Evolutionary conservation across 73 alveolate species (phyloP).

Genomic region (Uronychia binucleata): DNA sequence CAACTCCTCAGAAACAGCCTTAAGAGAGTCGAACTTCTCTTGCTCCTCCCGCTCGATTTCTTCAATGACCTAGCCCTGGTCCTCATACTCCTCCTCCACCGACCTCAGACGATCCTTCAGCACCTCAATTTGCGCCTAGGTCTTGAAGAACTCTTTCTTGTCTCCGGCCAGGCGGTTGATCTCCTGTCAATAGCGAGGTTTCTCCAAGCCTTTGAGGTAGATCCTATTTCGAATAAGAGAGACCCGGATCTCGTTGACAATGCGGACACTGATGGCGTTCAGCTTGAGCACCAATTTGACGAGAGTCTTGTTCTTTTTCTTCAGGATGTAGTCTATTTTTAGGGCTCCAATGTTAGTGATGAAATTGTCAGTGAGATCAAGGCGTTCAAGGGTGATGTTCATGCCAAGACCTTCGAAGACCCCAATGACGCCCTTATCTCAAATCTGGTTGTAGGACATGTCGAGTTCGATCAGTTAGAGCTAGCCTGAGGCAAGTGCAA

Average conservation of each 20-base stretch:
- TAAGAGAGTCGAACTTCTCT: not conserved
- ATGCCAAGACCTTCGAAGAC: constrained; percentile 10
- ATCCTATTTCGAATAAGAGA: not conserved
- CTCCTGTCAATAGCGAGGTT: not conserved
- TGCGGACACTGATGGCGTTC: not conserved
- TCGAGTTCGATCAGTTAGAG: not conserved
- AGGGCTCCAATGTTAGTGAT: constrained; percentile 32
- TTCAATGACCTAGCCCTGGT: not conserved
- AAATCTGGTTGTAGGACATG: not conserved
- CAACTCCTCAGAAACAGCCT: not conserved
- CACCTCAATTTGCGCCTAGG: not conserved
- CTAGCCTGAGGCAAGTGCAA: not conserved
- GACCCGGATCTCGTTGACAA: not conserved
- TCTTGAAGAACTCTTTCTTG: not conserved
- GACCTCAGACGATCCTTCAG: not conserved
- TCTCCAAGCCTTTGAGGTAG: not conserved
- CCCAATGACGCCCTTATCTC: constrained; percentile 26
- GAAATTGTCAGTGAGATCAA: constrained; percentile 24
- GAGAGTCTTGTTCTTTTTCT: not conserved
- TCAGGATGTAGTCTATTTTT: not conserved
- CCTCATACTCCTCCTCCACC: not conserved
- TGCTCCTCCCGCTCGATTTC: not conserved
- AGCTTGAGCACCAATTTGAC: not conserved
- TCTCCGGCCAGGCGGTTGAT: not conserved
- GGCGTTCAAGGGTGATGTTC: constrained; percentile 10